These are phyloP conservation scores for Xylariaceae sp. DNA, from an alignment of 2,329 filamentous ascomycete genomes.

Conservation along the genomic window DNA sequence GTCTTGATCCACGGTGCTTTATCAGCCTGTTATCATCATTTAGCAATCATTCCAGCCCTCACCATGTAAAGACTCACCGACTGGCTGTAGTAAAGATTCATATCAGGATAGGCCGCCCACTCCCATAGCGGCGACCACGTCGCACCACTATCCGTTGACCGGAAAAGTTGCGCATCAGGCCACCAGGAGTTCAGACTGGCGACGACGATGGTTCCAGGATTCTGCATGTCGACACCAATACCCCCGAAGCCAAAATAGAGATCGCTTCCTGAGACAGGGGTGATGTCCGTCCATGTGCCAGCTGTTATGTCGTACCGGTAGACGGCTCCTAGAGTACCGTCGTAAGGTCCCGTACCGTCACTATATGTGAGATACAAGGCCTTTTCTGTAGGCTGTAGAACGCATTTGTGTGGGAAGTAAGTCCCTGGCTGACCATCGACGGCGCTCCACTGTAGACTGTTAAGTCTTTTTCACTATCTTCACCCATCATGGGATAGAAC, in stretches of 20 bases:
- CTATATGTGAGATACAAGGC: conserved; percentile 51
- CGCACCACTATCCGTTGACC: conserved; percentile 49
- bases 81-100: conserved; percentile 43
- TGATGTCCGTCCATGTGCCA: conserved; percentile 51
- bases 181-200: conserved; percentile 55
- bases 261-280: conserved; percentile 43
- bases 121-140: conserved; percentile 52
- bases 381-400: conserved; percentile 46
- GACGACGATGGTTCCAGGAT: conserved; percentile 52
- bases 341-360: conserved; percentile 53
- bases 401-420: conserved; percentile 51
- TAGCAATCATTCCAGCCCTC: too few relatives aligned
- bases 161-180: conserved; percentile 52
- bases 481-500: background rate
- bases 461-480: background rate
- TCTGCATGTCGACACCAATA: conserved; percentile 47
- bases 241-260: conserved; percentile 53
- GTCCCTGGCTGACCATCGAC: conserved; percentile 46
- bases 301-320: conserved; percentile 49
- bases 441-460: conserved; percentile 37
- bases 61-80: conserved; percentile 28
- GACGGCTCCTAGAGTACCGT: conserved; percentile 48
- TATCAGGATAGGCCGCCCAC: conserved; percentile 42
- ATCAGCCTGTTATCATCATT: conserved; percentile 27
- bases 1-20: conserved; percentile 51